Evolutionary conservation across 192 early-diverging fungal species (phyloP).

Genomic region (Backusella sp.): DNA sequence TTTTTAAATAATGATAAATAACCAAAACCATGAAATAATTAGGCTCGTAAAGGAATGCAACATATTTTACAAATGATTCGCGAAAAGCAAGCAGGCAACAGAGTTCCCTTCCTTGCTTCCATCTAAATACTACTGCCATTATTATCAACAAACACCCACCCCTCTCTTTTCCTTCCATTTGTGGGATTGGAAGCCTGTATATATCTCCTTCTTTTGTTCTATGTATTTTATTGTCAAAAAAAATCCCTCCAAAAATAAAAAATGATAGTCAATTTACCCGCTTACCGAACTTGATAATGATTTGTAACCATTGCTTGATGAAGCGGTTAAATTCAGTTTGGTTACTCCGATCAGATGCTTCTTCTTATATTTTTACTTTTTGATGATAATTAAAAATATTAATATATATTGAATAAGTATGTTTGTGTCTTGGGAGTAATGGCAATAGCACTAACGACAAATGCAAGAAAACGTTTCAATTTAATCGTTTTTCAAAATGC

Average conservation of each 20-base stretch:
- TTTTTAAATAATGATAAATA: background rate
- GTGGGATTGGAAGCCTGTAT: background rate
- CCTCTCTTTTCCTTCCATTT: background rate
- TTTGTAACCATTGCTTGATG: background rate
- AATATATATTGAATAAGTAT: background rate
- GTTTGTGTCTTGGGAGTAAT: background rate
- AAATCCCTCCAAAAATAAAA: background rate
- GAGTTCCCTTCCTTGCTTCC: background rate
- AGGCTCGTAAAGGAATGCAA: slow-evolving; percentile 29
- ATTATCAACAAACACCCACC: background rate
- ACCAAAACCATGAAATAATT: background rate
- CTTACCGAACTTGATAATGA: background rate
- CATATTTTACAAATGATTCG: slow-evolving; percentile 32
- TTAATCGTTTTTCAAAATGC: background rate
- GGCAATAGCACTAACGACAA: background rate
- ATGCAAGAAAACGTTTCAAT: background rate
- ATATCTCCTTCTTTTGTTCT: background rate
- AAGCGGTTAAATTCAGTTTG: background rate
- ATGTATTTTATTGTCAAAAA: slow-evolving; percentile 8
- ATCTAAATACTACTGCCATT: no score
- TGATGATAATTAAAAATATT: background rate
- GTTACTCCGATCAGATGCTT: background rate
- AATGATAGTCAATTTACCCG: background rate
- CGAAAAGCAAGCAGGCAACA: slow-evolving; percentile 19
- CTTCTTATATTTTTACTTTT: background rate